Percentiles rank a stretch among this genome's conserved stretches.
Evolutionary conservation across 345 rosid species (phyloP).

Genomic region (Eucalyptus polyanthemos): DNA sequence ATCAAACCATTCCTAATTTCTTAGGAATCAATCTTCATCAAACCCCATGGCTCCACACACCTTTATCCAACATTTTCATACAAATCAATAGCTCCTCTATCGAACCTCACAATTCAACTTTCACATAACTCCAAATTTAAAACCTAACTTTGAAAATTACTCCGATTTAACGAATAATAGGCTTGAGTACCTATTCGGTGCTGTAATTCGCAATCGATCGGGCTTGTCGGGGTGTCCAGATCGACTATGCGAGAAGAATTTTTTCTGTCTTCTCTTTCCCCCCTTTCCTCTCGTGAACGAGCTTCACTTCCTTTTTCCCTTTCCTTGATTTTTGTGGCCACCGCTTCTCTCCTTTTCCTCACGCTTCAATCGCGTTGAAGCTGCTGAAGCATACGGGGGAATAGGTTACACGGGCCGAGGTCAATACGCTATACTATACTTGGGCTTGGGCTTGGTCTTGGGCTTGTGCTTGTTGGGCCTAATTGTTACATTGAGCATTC

Average conservation of each 20-base stretch:
- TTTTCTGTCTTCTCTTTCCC: background rate
- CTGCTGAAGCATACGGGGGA: background rate
- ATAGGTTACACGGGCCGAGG: background rate
- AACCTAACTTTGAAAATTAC: too few species aligned
- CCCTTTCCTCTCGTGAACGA: background rate
- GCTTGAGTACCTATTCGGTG: background rate
- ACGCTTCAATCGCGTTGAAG: background rate
- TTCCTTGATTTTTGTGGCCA: too few species aligned
- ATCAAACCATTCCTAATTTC: background rate
- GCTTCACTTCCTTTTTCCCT: background rate
- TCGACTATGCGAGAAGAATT: background rate
- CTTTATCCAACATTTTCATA: too few species aligned
- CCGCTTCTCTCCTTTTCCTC: background rate
- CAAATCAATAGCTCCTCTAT: too few species aligned
- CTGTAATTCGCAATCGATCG: too few species aligned
- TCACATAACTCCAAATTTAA: background rate
- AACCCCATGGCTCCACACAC: background rate
- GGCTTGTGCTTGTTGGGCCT: background rate
- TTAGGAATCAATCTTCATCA: too few species aligned
- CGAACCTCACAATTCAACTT: background rate
- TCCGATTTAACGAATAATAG: background rate
- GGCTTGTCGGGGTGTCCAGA: background rate
- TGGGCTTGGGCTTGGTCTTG: background rate
- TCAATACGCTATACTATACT: background rate
- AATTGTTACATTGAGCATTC: background rate